Evolutionary conservation across 768 basidiomycete genomes (phyloP).

Genomic region (Filobasidium wieringae): DNA sequence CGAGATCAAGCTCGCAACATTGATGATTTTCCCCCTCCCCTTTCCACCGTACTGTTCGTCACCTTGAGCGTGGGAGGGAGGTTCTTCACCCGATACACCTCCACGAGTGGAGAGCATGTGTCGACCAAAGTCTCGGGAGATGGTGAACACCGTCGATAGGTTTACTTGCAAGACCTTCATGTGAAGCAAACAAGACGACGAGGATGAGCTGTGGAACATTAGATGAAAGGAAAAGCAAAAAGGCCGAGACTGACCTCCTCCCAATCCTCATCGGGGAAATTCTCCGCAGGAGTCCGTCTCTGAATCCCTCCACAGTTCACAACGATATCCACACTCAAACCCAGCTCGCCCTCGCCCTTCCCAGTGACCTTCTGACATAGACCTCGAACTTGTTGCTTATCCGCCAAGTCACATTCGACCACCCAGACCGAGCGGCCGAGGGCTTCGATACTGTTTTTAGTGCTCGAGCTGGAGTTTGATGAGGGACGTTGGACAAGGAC

Average conservation of each 20-base stretch:
- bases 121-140: conserved; percentile 70
- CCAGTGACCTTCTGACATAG: conserved; percentile 47
- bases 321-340: conserved; percentile 50
- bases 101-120: conserved; percentile 65
- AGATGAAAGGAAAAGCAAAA: neutral
- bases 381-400: conserved; percentile 45
- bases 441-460: conserved; percentile 36
- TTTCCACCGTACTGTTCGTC: conserved; percentile 31
- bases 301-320: conserved; percentile 50
- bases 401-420: conserved; percentile 51
- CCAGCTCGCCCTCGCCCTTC: conserved; percentile 39
- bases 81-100: conserved; percentile 34
- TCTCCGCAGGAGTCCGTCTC: conserved; percentile 45
- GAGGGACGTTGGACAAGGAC: conserved; percentile 33
- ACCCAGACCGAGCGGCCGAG: conserved; percentile 39
- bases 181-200: conserved; percentile 6
- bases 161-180: conserved; percentile 75
- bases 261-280: conserved; percentile 59
- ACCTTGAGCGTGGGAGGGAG: conserved; percentile 20
- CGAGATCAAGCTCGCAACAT: conserved; percentile 47
- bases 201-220: neutral
- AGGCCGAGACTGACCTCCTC: conserved; percentile 47
- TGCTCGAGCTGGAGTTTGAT: conserved; percentile 32
- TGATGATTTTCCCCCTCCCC: conserved; percentile 58
- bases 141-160: conserved; percentile 73